Evolutionary conservation across 176 grass and related monocot species (phyloP).

Genomic region (Cenchrus purpureus): DNA sequence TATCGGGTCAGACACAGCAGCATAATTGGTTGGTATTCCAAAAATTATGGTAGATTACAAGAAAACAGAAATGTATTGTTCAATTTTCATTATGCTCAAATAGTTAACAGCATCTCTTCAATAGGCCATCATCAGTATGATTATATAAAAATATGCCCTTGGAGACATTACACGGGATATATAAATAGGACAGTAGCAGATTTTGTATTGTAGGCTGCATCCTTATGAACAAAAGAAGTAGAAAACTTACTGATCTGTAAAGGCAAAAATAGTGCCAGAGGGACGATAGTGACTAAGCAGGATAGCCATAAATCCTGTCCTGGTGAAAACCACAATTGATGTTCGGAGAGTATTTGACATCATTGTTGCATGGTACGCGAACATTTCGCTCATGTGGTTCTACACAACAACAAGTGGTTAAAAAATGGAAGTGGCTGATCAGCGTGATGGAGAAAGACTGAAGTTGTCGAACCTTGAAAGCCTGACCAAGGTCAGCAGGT

Average conservation of each 20-base stretch:
- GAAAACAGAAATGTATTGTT: slow-evolving; percentile 5
- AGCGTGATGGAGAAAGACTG: slow-evolving; percentile 17
- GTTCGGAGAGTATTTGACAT: slow-evolving; percentile 97
- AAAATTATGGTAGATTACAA: neutral
- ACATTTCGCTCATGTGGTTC: slow-evolving; percentile 99
- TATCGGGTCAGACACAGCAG: neutral
- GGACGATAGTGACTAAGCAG: slow-evolving; percentile 95
- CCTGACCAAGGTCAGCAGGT: slow-evolving; percentile 79
- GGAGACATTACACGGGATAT: neutral
- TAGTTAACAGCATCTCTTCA: neutral
- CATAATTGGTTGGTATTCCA: neutral
- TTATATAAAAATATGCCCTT: neutral
- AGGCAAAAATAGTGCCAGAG: slow-evolving; percentile 97
- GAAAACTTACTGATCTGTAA: slow-evolving; percentile 84
- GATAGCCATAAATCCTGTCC: slow-evolving; percentile 94
- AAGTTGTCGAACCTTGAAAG: slow-evolving; percentile 68
- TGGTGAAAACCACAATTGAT: slow-evolving; percentile 98
- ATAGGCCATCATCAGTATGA: slow-evolving; percentile 13
- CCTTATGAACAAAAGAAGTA: slow-evolving; percentile 9
- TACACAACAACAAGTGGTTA: slow-evolving; percentile 35
- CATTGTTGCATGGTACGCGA: slow-evolving; percentile 97
- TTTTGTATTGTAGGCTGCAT: slow-evolving; percentile 5
- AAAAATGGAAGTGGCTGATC: slow-evolving; percentile 17
- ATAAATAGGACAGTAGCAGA: neutral
- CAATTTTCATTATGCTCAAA: neutral